A percentile compares a stretch with the other conserved stretches of the same genome.
Conservation (phyloP, 164 flowering plant genomes). For the Piper longum region DNA sequence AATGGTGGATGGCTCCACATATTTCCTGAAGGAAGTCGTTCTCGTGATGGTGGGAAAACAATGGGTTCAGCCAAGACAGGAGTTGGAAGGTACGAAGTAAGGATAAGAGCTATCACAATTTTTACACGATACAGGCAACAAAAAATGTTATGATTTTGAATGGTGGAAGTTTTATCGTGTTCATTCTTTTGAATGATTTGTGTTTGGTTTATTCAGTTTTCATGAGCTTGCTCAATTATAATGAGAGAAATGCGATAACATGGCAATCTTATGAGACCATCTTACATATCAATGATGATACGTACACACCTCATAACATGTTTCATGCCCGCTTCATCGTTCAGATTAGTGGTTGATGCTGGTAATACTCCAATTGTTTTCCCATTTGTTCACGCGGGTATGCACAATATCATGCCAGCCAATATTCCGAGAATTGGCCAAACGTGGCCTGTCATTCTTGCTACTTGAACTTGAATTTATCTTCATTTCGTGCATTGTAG, state of each 20-base stretch:
- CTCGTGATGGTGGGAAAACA: conserved; percentile 94
- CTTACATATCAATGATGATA: neutral
- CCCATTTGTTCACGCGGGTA: conserved; percentile 90
- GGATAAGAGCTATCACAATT: neutral
- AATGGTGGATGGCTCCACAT: conserved; percentile 96
- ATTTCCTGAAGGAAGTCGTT: conserved; percentile 96
- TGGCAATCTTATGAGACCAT: no score
- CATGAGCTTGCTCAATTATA: no score
- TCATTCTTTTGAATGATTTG: no score
- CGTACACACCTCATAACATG: neutral
- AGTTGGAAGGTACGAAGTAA: conserved; percentile 59
- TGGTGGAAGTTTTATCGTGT: no score
- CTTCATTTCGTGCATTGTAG: no score
- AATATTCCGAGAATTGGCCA: conserved; percentile 80
- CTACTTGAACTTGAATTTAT: neutral
- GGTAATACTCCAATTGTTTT: conserved; percentile 62
- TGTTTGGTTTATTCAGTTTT: no score
- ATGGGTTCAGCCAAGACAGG: conserved; percentile 81
- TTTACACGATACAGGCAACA: no score
- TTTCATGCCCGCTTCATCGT: neutral
- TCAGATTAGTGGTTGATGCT: conserved; percentile 78
- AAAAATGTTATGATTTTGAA: no score
- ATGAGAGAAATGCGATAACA: no score
- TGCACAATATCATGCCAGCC: conserved; percentile 95
- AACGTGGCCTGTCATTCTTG: conserved; percentile 26